Conservation (phyloP, 257 asterid genomes). For the Solanum chiquidenum region DNA sequence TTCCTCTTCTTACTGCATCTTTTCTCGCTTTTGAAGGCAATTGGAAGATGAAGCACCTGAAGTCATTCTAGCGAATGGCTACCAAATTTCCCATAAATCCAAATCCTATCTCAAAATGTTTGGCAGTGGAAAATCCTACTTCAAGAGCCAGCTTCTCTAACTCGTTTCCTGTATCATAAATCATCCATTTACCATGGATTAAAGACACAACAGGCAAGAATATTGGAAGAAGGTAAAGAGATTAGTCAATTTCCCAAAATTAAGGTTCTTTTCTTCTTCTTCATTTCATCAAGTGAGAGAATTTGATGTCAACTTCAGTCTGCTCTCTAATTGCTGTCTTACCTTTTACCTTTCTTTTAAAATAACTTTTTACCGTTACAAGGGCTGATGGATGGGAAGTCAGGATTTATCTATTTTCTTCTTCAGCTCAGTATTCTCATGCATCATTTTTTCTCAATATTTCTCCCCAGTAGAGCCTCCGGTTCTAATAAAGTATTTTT, state of each 20-base stretch:
- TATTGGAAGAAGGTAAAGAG: not conserved
- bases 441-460: not conserved
- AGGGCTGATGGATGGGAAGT: not conserved
- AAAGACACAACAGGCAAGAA: not conserved
- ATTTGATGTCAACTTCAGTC: not conserved
- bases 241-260: not conserved
- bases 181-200: not conserved
- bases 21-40: not conserved
- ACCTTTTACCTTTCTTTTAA: not conserved
- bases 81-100: constrained; percentile 78
- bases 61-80: constrained; percentile 29
- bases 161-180: constrained; percentile 51
- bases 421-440: not conserved
- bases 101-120: constrained; percentile 46
- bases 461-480: not conserved
- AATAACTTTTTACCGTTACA: not conserved
- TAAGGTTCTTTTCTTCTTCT: not conserved
- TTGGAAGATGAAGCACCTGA: not conserved
- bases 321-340: not conserved
- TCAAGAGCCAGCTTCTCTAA: constrained; percentile 67
- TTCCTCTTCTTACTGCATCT: not conserved
- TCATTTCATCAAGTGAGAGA: not conserved
- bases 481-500: not conserved
- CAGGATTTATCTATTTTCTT: not conserved
- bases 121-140: constrained; percentile 64